Conservation (phyloP, 768 basidiomycete genomes). For the Suillus paluster region DNA sequence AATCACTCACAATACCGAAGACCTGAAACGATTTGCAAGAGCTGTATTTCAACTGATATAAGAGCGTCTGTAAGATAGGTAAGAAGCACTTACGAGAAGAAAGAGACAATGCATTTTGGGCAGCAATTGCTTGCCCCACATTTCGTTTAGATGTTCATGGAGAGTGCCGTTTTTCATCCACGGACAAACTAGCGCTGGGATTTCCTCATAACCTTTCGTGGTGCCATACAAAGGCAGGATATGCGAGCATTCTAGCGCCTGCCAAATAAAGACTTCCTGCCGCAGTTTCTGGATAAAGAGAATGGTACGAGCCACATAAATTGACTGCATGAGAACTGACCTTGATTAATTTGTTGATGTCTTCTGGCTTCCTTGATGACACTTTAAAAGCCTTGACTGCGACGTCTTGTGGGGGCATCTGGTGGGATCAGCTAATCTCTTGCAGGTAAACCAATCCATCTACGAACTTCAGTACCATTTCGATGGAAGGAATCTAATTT, state of each 20-base stretch:
- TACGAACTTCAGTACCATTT: background rate
- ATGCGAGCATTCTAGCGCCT: constrained; percentile 19
- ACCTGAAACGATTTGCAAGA: constrained; percentile 2
- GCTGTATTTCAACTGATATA: background rate
- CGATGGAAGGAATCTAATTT: background rate
- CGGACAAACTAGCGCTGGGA: constrained; percentile 27
- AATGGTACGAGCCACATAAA: background rate
- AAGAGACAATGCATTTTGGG: constrained; percentile 11
- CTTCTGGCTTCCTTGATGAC: background rate
- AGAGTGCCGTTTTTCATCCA: constrained; percentile 30
- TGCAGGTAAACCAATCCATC: background rate
- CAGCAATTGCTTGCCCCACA: background rate
- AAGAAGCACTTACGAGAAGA: constrained; percentile 16
- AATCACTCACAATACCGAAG: constrained; percentile 12
- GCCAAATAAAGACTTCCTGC: constrained; percentile 28
- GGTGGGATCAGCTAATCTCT: background rate
- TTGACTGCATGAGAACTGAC: background rate
- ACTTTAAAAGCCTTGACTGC: background rate
- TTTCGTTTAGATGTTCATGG: constrained; percentile 13
- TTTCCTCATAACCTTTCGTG: constrained; percentile 17
- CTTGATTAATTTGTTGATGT: background rate
- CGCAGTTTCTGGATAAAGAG: constrained; percentile 15
- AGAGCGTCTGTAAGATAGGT: background rate
- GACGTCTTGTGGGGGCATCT: background rate
- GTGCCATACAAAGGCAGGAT: constrained; percentile 22